phyloP scores from a whole-genome alignment of 2,329 filamentous ascomycete genomes.

The Colletotrichum truncatum region DNA sequence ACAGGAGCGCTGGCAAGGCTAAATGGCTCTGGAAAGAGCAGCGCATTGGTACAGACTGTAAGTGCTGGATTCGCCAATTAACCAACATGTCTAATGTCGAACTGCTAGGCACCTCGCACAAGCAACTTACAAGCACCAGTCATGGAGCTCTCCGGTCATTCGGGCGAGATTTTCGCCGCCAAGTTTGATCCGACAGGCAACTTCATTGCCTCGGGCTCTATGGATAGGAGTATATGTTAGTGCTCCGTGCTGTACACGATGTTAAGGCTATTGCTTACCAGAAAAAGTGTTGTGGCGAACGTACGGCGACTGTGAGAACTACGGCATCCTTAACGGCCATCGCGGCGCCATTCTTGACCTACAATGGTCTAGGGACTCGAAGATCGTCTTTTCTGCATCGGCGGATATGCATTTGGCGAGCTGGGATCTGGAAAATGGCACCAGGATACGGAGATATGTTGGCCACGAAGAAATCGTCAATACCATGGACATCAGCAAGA shows the following conservation, averaged over 20 bases:
- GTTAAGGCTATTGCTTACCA: constrained; percentile 17
- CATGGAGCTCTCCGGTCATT: constrained; percentile 87
- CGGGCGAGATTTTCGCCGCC: constrained; percentile 89
- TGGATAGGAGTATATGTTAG: constrained; percentile 90
- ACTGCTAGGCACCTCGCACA: constrained; percentile 75
- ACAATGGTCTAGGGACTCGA: constrained; percentile 96
- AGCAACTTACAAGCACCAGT: constrained; percentile 88
- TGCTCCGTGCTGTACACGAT: constrained; percentile 41
- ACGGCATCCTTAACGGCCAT: constrained; percentile 87
- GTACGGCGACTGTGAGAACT: constrained; percentile 93
- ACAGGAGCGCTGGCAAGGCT: constrained; percentile 59
- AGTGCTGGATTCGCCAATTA: constrained; percentile 32
- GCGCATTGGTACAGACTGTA: constrained; percentile 62
- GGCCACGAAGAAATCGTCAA: constrained; percentile 98
- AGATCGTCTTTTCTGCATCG: constrained; percentile 89
- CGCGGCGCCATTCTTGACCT: constrained; percentile 91
- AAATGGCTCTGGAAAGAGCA: constrained; percentile 56
- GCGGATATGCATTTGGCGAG: constrained; percentile 93
- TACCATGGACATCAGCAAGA: constrained; percentile 84
- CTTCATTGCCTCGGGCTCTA: constrained; percentile 91
- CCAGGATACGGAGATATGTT: constrained; percentile 88
- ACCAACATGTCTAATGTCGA: constrained; percentile 25
- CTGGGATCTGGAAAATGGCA: constrained; percentile 94
- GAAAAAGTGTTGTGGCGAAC: constrained; percentile 88
- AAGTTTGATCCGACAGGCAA: constrained; percentile 91